Percentiles rank a stretch among this genome's conserved stretches.
phyloP scores from a whole-genome alignment of 2,329 filamentous ascomycete genomes.

The Aspergillus awamori region DNA sequence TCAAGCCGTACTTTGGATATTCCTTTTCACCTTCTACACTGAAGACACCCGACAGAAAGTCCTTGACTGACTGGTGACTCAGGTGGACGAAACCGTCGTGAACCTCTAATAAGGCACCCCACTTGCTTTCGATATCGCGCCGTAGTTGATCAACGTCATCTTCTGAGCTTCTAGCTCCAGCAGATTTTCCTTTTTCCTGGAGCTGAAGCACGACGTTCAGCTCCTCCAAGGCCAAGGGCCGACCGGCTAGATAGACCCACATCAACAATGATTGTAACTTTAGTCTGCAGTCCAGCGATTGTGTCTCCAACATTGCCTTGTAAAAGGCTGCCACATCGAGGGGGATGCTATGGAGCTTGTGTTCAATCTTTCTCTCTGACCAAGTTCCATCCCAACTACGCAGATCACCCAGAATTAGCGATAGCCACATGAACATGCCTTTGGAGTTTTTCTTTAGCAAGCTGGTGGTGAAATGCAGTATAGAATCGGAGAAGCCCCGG shows the following conservation, averaged over 20 bases:
- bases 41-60: background rate
- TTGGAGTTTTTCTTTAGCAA: background rate
- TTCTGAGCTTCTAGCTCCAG: background rate
- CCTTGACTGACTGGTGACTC: conserved; percentile 6
- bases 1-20: background rate
- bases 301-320: background rate
- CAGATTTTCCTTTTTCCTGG: background rate
- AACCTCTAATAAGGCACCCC: background rate
- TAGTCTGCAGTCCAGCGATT: background rate
- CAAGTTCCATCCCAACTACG: background rate
- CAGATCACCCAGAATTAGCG: background rate
- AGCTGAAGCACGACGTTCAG: background rate
- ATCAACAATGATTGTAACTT: background rate
- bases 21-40: background rate
- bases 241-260: conserved; percentile 1
- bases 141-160: background rate
- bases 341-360: conserved; percentile 5
- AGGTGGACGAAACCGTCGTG: background rate
- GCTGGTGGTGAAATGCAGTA: background rate
- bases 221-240: background rate
- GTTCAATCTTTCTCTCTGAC: background rate
- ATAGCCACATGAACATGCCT: conserved; percentile 11
- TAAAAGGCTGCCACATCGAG: conserved; percentile 5
- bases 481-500: background rate
- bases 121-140: background rate